Base-by-base conservation (phyloP, 176 grass and related monocot genomes). In the Rhynchospora pubera region DNA sequence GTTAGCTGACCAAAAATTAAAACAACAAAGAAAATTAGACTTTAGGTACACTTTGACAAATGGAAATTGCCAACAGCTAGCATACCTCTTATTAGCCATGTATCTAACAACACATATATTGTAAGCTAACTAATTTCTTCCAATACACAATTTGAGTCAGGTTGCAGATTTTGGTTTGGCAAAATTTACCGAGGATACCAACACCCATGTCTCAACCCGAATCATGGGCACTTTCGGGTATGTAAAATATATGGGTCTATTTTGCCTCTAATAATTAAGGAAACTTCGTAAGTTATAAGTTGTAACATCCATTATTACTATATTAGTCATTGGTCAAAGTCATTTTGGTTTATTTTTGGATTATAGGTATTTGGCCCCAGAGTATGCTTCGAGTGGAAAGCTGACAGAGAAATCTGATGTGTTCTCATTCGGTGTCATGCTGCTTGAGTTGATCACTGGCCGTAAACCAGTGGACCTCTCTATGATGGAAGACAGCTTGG, bases 211-310 rank as follows among this genome's bases (percentile, higher is more conserved):
- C 62, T 99, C 96, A 12, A 99, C 96, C 9, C 90, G 96, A 64
- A 91, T 99, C 68, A 99, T 99, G 96, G 96, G 96, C 39, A 99
- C 96, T 2, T 95, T 99, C 76, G 96, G 96, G 92, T 97, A 65
- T 87, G 85, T 57, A 70, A 9, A 44, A 2, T 5, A 30, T 56
- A 30, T 18, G 82, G 34, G 10, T 22, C 3, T 12, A 34, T 51
- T 68, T 26, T 79, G 7, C 32, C 5, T 59, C 52, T 50, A 65
- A 34, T 57, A 42, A 18, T 44, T 68, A 68, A 18, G 12, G 1
- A 71, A 71, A 56, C 21, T 56, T 5, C 8, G 24, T 12, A 16
- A 77, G n/a, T n/a, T n/a, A n/a, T n/a, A n/a, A n/a, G 34, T 39
- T 56, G 14, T 56, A 56, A 9, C 55, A 15, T 56, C 23, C 18